These are phyloP conservation scores for Cyberlindnera misumaiensis DNA, from an alignment of 805 yeast species.

Conservation along the genomic window DNA sequence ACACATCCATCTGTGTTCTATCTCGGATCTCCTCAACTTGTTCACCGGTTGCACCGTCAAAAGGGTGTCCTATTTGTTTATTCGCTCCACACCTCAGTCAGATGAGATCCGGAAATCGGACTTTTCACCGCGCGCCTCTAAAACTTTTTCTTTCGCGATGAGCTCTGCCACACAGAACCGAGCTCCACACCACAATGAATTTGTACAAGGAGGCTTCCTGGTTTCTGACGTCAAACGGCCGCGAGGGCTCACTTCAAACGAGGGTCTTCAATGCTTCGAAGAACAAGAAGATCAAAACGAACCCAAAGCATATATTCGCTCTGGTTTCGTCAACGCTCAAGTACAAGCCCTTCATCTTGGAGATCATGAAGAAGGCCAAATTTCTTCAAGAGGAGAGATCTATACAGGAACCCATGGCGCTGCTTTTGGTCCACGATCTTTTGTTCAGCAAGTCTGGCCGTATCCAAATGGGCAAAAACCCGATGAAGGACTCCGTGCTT, in stretches of 20 bases:
- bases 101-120: too few species aligned
- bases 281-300: slow-evolving; percentile 41
- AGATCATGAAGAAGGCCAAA: slow-evolving; percentile 60
- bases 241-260: slow-evolving; percentile 48
- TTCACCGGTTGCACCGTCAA: too few species aligned
- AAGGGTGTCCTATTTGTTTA: too few species aligned
- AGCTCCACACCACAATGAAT: slow-evolving; percentile 1
- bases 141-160: too few species aligned
- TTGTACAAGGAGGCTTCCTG: slow-evolving; percentile 33
- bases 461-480: slow-evolving; percentile 84
- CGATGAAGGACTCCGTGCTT: slow-evolving; percentile 74
- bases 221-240: slow-evolving; percentile 25
- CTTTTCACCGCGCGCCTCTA: too few species aligned
- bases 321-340: slow-evolving; percentile 71
- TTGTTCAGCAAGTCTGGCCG: slow-evolving; percentile 69
- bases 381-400: slow-evolving; percentile 50
- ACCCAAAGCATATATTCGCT: slow-evolving; percentile 86
- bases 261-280: slow-evolving; percentile 46
- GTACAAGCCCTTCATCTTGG: slow-evolving; percentile 56
- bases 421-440: slow-evolving; percentile 75
- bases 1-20: too few species aligned
- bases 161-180: not conserved
- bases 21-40: too few species aligned
- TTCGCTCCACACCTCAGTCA: too few species aligned
- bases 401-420: slow-evolving; percentile 45